Conservation (phyloP, 2,329 filamentous ascomycete species). For the Fusarium sacchari region DNA sequence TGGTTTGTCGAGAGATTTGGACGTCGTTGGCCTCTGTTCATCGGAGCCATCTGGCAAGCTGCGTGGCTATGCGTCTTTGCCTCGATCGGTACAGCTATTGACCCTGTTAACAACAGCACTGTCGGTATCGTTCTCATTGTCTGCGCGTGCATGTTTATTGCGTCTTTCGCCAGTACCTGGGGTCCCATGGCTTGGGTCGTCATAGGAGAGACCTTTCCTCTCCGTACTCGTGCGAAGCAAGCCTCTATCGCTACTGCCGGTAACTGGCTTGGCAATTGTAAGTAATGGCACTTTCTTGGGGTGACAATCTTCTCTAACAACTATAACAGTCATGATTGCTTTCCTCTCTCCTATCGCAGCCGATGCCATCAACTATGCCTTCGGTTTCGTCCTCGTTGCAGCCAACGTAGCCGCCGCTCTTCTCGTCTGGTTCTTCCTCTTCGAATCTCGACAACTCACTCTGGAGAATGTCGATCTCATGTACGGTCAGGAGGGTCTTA, state of each 20-base stretch:
- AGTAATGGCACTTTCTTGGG: not conserved
- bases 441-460: constrained; percentile 70
- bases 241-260: constrained; percentile 64
- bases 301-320: constrained; percentile 7
- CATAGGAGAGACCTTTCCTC: constrained; percentile 72
- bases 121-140: constrained; percentile 77
- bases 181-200: constrained; percentile 76
- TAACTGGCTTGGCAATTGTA: constrained; percentile 70
- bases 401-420: constrained; percentile 68
- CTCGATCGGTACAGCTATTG: constrained; percentile 60
- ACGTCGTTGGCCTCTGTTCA: constrained; percentile 73
- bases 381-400: constrained; percentile 73
- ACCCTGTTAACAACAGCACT: constrained; percentile 54
- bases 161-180: constrained; percentile 76
- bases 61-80: constrained; percentile 73
- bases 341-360: constrained; percentile 76
- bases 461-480: constrained; percentile 79
- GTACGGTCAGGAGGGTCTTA: constrained; percentile 69
- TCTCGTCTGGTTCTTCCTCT: constrained; percentile 75
- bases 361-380: constrained; percentile 67
- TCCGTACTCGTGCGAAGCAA: constrained; percentile 64
- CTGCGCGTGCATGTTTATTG: constrained; percentile 78
- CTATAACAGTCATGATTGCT: constrained; percentile 63
- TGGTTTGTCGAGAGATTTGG: constrained; percentile 75
- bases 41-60: constrained; percentile 75